Conservation (phyloP, 148 eudicot species). For the Chenopodium formosanum region DNA sequence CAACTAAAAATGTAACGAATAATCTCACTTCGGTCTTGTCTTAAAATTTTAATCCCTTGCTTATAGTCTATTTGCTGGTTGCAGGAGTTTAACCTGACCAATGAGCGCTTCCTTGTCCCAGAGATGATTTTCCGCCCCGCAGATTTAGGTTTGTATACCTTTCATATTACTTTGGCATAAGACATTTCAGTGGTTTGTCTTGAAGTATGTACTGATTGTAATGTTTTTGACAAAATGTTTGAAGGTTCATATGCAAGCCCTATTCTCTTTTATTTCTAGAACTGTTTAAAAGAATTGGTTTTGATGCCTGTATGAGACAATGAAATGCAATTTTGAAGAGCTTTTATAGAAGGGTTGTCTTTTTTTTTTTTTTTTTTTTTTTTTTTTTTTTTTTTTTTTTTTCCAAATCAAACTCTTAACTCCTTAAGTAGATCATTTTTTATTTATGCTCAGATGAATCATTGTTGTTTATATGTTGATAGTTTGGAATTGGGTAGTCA, state of each 20-base stretch:
- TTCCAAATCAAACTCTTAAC: too few species aligned
- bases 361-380: background rate
- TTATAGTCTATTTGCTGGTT: constrained; percentile 8
- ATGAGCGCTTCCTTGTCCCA: constrained; percentile 99
- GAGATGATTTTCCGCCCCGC: constrained; percentile 97
- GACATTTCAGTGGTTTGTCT: background rate
- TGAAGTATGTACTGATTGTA: background rate
- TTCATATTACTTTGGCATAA: background rate
- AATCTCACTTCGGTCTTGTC: background rate
- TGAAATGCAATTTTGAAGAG: background rate
- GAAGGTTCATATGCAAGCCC: background rate
- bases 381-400: background rate
- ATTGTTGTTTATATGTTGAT: background rate
- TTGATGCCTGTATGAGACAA: background rate
- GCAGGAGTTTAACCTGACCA: constrained; percentile 87
- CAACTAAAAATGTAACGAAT: constrained; percentile 60
- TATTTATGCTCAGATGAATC: background rate
- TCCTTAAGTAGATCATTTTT: too few species aligned
- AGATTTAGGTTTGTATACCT: constrained; percentile 63
- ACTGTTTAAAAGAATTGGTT: background rate
- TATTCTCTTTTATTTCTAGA: background rate
- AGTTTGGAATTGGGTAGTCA: background rate
- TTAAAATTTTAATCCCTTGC: background rate
- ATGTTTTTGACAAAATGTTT: background rate
- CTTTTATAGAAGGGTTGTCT: background rate